Base-by-base conservation (phyloP, 2,329 filamentous ascomycete species). In the Metarhizium robertsii region DNA sequence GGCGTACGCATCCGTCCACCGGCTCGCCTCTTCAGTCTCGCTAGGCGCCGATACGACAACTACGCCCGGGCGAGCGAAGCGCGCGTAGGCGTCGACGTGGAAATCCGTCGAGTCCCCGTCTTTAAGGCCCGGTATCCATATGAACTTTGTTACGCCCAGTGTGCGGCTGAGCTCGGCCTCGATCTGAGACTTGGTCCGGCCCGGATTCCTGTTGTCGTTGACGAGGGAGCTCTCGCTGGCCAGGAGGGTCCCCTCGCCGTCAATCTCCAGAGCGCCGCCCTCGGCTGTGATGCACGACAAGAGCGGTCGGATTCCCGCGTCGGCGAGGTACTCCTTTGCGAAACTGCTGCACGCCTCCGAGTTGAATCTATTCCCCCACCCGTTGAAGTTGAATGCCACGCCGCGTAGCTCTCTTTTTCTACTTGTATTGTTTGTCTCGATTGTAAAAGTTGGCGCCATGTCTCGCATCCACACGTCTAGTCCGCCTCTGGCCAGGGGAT, bases 391-490 rank as follows among this genome's bases (percentile, higher is more conserved):
- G 13, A 61, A 59, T 20, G 62, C 58, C 11, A 67, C 53, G 5
- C 61, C 66, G 2, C 50, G 6, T 1, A 3, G 29, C 2, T 53
- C 54, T 18, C 55, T 49, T 25, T 25, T 25, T 25, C 25, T 4
- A 1, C 3, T 25, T 25, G 25, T 25, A 6, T 13, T 1, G 13
- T 29, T 47, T 2, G 53, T 47, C 38, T 58, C 52, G 8, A 61
- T 59, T 48, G 63, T 62, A 52, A 65, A 61, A 0, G 63, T 56
- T 0, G 65, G 63, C 3, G 60, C 66, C 43, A 63, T 60, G 53
- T 69, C 65, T 6, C 66, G 61, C 46, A 66, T 59, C 66, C 66
- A 68, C 13, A 68, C 56, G 13, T 68, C 46, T 53, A 57, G 25
- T 4, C 8, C 13, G 7, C 13, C 34, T 36, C 13, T 13, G 34